phyloP scores from a whole-genome alignment of 192 early-diverging fungal species.

The Chytriomyces sp. region DNA sequence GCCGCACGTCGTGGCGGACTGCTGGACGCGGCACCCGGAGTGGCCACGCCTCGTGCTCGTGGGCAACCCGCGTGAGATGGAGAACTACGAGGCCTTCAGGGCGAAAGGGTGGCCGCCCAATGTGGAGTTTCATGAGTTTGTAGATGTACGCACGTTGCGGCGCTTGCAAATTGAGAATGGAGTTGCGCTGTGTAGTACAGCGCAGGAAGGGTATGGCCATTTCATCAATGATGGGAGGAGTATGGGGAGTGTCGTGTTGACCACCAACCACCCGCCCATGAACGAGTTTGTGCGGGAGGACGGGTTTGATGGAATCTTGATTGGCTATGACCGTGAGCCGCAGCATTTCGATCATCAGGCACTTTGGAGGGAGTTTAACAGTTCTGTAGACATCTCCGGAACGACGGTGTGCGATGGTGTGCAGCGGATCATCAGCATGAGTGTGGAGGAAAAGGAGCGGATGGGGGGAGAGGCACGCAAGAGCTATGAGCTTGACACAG shows the following conservation, averaged over 20 bases:
- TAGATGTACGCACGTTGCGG: neutral
- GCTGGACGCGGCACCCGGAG: slow-evolving; percentile 22
- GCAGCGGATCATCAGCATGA: neutral
- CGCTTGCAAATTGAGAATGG: neutral
- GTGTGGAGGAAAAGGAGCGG: neutral
- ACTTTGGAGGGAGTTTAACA: neutral
- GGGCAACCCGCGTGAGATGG: neutral
- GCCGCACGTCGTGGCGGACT: neutral
- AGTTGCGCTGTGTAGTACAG: neutral
- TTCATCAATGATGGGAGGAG: slow-evolving; percentile 20
- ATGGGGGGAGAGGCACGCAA: neutral
- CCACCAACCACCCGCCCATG: slow-evolving; percentile 24
- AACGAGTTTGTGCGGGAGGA: slow-evolving; percentile 25
- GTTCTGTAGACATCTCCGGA: neutral
- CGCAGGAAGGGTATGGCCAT: slow-evolving; percentile 17
- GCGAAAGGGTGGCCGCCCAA: neutral
- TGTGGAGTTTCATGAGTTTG: neutral
- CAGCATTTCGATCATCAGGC: neutral
- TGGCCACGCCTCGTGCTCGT: slow-evolving; percentile 23
- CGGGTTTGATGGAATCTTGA: slow-evolving; percentile 8
- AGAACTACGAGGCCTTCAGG: neutral
- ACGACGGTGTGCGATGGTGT: neutral
- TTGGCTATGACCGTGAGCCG: neutral
- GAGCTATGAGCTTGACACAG: neutral
- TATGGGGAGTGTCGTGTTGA: slow-evolving; percentile 13